Evolutionary conservation across 2,329 filamentous ascomycete genomes (phyloP).

Genomic region (Aureobasidium lini): DNA sequence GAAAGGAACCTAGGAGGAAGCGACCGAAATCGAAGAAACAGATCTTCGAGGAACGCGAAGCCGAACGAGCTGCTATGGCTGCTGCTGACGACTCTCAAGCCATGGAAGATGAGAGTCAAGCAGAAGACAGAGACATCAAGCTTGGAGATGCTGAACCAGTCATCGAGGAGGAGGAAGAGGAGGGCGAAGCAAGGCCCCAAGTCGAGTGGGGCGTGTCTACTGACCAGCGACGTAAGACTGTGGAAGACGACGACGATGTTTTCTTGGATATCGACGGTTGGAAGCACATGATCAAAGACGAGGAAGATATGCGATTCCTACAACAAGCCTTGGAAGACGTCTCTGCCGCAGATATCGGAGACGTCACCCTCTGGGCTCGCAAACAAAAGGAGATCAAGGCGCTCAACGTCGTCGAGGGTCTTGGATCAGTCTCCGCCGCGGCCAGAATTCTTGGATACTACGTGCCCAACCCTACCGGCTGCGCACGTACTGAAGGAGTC

Average conservation of each 20-base stretch:
- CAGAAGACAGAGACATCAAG: conserved; percentile 31
- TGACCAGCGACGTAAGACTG: conserved; percentile 53
- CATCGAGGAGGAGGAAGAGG: conserved; percentile 32
- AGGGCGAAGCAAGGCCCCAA: conserved; percentile 44
- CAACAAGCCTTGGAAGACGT: conserved; percentile 43
- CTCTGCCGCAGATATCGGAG: conserved; percentile 44
- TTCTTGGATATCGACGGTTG: conserved; percentile 64
- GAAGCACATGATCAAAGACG: conserved; percentile 61
- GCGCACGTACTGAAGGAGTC: conserved; percentile 83
- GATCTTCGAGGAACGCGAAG: conserved; percentile 59
- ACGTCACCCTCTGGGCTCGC: conserved; percentile 59
- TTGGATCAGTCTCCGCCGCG: conserved; percentile 45
- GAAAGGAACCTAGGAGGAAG: conserved; percentile 49
- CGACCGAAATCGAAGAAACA: conserved; percentile 69
- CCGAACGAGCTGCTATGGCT: conserved; percentile 40
- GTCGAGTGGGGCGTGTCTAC: conserved; percentile 55
- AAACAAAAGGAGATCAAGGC: conserved; percentile 66
- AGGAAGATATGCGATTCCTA: conserved; percentile 56
- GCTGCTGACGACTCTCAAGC: conserved; percentile 23
- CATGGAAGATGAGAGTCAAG: conserved; percentile 27
- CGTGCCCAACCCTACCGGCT: conserved; percentile 76
- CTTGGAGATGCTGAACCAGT: conserved; percentile 38
- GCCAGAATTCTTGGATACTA: conserved; percentile 63
- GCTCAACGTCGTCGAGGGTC: conserved; percentile 52
- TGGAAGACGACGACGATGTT: conserved; percentile 57